phyloP scores from a whole-genome alignment of 1,284 basidiomycete species.

The Kwoniella shivajii region DNA sequence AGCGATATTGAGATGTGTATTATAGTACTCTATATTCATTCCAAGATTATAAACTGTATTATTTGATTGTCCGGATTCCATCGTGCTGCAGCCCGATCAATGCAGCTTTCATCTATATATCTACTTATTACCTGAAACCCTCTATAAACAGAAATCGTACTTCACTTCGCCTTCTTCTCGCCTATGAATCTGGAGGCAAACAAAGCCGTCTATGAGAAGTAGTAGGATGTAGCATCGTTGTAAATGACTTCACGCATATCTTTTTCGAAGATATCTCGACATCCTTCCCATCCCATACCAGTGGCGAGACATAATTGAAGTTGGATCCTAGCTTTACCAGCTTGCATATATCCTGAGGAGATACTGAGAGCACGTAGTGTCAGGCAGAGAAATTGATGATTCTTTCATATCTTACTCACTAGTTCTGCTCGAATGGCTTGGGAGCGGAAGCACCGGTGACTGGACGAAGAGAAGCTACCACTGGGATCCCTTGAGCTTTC shows the following conservation, averaged over 20 bases:
- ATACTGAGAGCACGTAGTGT: slow-evolving; percentile 1
- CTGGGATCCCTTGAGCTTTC: slow-evolving; percentile 13
- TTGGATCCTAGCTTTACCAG: slow-evolving; percentile 19
- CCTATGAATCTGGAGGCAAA: too few species aligned
- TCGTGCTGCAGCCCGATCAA: too few species aligned
- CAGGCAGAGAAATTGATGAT: background rate
- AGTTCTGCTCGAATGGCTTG: slow-evolving; percentile 6
- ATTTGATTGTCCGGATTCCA: too few species aligned
- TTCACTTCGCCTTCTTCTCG: too few species aligned
- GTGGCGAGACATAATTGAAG: slow-evolving; percentile 21
- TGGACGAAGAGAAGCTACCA: slow-evolving; percentile 17
- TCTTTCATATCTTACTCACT: slow-evolving; percentile 5
- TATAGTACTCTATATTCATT: too few species aligned
- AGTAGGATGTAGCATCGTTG: slow-evolving; percentile 9
- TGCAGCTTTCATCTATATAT: too few species aligned
- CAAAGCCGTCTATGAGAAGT: slow-evolving; percentile 7
- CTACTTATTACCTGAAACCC: too few species aligned
- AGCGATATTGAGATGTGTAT: too few species aligned
- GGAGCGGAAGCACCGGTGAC: slow-evolving; percentile 14
- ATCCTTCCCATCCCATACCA: slow-evolving; percentile 18
- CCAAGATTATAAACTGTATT: too few species aligned
- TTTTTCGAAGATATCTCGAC: slow-evolving; percentile 17
- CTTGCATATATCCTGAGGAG: slow-evolving; percentile 19
- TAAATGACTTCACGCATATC: slow-evolving; percentile 17
- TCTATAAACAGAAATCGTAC: too few species aligned